A percentile compares a stretch with the other conserved stretches of the same genome.
Evolutionary conservation across 768 basidiomycete genomes (phyloP).

Genomic region (Termitomyces sp.): DNA sequence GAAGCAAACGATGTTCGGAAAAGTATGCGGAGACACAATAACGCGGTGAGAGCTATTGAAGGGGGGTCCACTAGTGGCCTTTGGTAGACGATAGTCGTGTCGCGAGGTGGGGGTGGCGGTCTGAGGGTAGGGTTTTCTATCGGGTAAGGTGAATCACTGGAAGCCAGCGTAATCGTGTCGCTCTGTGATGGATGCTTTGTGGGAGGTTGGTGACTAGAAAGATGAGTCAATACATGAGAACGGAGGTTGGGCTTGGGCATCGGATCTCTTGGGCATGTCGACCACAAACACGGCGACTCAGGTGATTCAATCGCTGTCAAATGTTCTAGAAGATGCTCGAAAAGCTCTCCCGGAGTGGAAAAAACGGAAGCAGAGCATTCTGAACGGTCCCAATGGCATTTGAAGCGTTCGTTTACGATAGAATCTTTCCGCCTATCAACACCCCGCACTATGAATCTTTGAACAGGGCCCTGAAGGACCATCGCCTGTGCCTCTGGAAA

Average conservation of each 20-base stretch:
- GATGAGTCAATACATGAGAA: constrained; percentile 72
- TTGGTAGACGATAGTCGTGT: constrained; percentile 52
- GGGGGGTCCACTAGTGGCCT: constrained; percentile 60
- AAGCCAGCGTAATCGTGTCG: constrained; percentile 66
- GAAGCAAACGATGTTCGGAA: constrained; percentile 78
- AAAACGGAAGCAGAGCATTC: constrained; percentile 46
- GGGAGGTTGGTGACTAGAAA: constrained; percentile 53
- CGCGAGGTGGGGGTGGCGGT: constrained; percentile 66
- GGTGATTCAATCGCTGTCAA: constrained; percentile 37
- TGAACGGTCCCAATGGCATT: constrained; percentile 72
- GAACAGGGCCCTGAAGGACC: constrained; percentile 68
- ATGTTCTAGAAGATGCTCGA: constrained; percentile 64
- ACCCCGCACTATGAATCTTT: constrained; percentile 84
- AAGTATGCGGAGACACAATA: constrained; percentile 79
- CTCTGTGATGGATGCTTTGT: constrained; percentile 66
- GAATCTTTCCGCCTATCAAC: constrained; percentile 65
- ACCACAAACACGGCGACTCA: constrained; percentile 65
- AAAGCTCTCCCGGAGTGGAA: constrained; percentile 56
- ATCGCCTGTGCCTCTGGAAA: constrained; percentile 86
- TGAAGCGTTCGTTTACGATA: constrained; percentile 54
- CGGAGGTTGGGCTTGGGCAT: constrained; percentile 49
- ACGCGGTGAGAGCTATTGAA: constrained; percentile 70
- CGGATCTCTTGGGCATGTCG: constrained; percentile 47
- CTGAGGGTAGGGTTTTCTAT: constrained; percentile 59
- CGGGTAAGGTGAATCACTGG: constrained; percentile 50